These are phyloP conservation scores for Penicillium capsulatum DNA, from an alignment of 2,329 filamentous ascomycete species.

Conservation along the genomic window DNA sequence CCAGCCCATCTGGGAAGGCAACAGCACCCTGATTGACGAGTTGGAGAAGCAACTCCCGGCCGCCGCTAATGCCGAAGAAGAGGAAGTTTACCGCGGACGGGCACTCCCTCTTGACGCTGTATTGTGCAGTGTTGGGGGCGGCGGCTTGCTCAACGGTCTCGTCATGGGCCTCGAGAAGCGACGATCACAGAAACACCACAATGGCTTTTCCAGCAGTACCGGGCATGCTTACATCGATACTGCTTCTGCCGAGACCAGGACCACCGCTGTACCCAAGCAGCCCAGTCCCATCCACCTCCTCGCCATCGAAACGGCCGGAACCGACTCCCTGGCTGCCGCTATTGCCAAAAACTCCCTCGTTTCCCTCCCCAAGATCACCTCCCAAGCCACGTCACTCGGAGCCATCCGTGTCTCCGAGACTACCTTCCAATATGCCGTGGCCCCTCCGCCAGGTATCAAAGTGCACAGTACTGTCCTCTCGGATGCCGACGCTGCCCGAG, in stretches of 20 bases:
- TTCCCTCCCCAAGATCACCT: slow-evolving; percentile 67
- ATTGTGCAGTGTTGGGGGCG: slow-evolving; percentile 75
- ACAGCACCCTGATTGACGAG: slow-evolving; percentile 45
- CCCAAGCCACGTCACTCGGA: slow-evolving; percentile 69
- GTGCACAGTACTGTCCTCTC: slow-evolving; percentile 61
- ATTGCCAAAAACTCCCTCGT: slow-evolving; percentile 54
- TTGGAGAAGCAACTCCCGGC: slow-evolving; percentile 40
- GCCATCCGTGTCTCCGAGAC: slow-evolving; percentile 65
- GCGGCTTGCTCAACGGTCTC: slow-evolving; percentile 73
- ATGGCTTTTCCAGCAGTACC: slow-evolving; percentile 5
- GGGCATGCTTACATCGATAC: slow-evolving; percentile 16
- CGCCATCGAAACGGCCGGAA: slow-evolving; percentile 71
- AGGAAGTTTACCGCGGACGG: slow-evolving; percentile 24
- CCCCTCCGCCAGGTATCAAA: slow-evolving; percentile 43
- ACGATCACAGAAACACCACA: slow-evolving; percentile 32
- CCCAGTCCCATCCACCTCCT: slow-evolving; percentile 52
- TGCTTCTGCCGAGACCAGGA: slow-evolving; percentile 4
- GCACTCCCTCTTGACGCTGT: slow-evolving; percentile 59
- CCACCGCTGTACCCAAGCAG: slow-evolving; percentile 12
- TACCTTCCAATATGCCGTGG: slow-evolving; percentile 61
- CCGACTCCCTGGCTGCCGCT: slow-evolving; percentile 64
- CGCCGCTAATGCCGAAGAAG: slow-evolving; percentile 30
- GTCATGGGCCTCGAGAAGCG: slow-evolving; percentile 61
- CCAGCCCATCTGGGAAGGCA: slow-evolving; percentile 45
- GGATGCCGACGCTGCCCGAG: slow-evolving; percentile 75